Evolutionary conservation across 2,329 filamentous ascomycete genomes (phyloP), one percentile per base, ranked within the genome.

Genomic region (Cladosporium sphaerospermum): DNA sequence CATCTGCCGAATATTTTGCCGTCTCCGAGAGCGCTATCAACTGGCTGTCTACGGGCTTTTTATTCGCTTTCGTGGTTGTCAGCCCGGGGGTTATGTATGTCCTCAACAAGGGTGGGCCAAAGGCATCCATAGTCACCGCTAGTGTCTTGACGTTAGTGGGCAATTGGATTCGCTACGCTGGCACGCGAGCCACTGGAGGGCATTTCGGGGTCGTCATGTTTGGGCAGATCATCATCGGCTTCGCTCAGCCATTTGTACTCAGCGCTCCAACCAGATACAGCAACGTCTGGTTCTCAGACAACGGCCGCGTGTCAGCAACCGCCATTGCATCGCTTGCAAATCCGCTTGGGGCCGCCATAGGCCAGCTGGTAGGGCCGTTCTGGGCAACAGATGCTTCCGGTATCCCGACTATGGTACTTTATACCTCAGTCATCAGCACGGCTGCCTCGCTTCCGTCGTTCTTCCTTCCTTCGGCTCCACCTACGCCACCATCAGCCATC

Each of bases 201-300:
- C 51, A 76, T 60, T 95, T 88, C 64, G 84, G 84, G 40, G 78
- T 87, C 42, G 85, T 89, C 57, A 89, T 97, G 86, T 84, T 95
- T 61, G 92, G 92, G 4, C 92, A 97, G 73, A 86, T 97, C 67
- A 69, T 99, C 56, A 89, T 88, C 49, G 93, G 92, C 1, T 78
- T 96, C 37, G 84, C 89, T 1, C 93, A 99, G 67, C 91, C 93
- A 0, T 97, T 97, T 68, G 89, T 95, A 10, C 81, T 97, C 9
- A 84, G 86, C 6, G 89, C 92, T 0, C 92, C 93, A 0, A 92
- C 93, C 0, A 78, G 89, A 57, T 99, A 95, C 71, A 93, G 88
- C 52, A 91, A 96, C 67, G 75, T 96, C 55, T 97, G 93, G 93
- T 97, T 97, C 72, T 91, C 89, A 1, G 84, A 87, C 62, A 75